A percentile compares a stretch with the other conserved stretches of the same genome.
Evolutionary conservation across 140 eudicot genomes (phyloP).

Genomic region (Ambrosia hybrid): DNA sequence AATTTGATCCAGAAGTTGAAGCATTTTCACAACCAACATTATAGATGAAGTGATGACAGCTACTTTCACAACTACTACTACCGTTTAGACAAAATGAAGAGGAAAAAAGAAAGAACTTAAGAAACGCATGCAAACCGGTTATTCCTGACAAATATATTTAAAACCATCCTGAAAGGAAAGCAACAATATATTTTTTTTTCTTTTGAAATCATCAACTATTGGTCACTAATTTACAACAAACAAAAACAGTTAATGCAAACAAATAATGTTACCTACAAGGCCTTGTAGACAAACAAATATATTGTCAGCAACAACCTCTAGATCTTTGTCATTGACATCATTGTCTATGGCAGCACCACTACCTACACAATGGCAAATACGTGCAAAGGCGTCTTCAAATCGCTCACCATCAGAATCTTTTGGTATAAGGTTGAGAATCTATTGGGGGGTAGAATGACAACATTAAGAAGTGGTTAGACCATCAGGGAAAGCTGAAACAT

Average conservation of each 20-base stretch:
- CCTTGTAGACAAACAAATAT: slow-evolving; percentile 83
- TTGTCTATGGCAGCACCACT: slow-evolving; percentile 77
- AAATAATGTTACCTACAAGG: slow-evolving; percentile 61
- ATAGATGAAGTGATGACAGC: no score
- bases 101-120: no score
- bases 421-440: slow-evolving; percentile 79
- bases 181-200: neutral
- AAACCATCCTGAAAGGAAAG: neutral
- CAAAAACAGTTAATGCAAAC: neutral
- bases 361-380: slow-evolving; percentile 88
- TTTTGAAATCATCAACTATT: neutral
- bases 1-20: no score
- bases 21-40: no score
- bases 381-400: slow-evolving; percentile 87
- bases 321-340: slow-evolving; percentile 86
- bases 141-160: neutral
- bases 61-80: no score
- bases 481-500: no score
- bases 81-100: no score
- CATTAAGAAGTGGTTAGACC: neutral
- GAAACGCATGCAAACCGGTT: neutral
- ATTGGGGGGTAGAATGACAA: slow-evolving; percentile 18
- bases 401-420: slow-evolving; percentile 78
- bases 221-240: neutral
- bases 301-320: slow-evolving; percentile 85